Base-by-base conservation (phyloP, 257 asterid genomes). In the Petunia axillaris region DNA sequence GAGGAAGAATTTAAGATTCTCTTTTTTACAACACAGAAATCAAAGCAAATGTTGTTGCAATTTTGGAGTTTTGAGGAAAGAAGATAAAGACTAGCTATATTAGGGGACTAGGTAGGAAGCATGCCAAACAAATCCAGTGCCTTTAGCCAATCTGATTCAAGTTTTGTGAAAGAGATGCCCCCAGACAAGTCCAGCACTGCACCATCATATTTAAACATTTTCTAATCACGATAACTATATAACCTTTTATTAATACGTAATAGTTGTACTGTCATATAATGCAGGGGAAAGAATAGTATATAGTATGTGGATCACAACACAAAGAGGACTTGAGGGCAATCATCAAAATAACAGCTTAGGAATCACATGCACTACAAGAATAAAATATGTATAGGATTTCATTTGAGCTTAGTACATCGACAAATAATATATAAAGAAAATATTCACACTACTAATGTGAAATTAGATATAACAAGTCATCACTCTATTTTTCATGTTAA, bases 111-210 rank as follows among this genome's bases (percentile, higher is more conserved):
- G 54, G 75, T 75, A 70, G 40, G 81, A 78, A 82, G 93, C 97
- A 92, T 92, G 97, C 94, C 92, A 87, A 92, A 89, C 93, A 91
- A 87, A 88, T 90, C 93, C 90, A 91, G 88, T 89, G 87, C 84
- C 86, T 85, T 84, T 80, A 84, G 73, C 94, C 90, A 86, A 86
- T 88, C 60, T 78, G 79, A 71, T 85, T 82, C 79, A 64, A 87
- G 87, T 79, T 89, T 86, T 89, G 91, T 83, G 92, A 79, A 82
- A 85, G 87, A 88, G 93, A 90, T 88, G 96, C 91, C 81, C 89
- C 91, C 92, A 86, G 87, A 87, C 92, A 89, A 81, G 79, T 88
- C 87, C 97, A 88, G 89, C 91, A 84, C 58, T 81, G 86, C 89
- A 78, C 54, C 54, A 46, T 10, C 9, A 16, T 13, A 39, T 9